Conservation (phyloP, 2,329 filamentous ascomycete genomes). For the Curvularia spicifera region DNA sequence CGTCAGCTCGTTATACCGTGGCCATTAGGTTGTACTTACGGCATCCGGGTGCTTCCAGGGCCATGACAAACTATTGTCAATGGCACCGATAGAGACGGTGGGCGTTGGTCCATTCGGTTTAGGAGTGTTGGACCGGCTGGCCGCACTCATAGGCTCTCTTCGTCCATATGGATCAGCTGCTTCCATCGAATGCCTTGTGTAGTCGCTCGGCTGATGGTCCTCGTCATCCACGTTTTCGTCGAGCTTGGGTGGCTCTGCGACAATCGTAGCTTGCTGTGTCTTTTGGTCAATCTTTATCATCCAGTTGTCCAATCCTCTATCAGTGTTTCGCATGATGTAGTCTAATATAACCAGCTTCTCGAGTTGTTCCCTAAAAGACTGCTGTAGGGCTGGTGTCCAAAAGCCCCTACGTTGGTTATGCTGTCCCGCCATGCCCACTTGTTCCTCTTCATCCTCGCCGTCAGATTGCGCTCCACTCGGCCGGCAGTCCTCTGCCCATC, state of each 20-base stretch:
- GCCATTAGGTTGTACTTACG: slow-evolving; percentile 51
- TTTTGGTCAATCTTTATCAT: slow-evolving; percentile 97
- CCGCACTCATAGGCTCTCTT: slow-evolving; percentile 84
- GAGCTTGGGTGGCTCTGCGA: slow-evolving; percentile 78
- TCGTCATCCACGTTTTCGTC: slow-evolving; percentile 53
- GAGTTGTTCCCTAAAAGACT: slow-evolving; percentile 90
- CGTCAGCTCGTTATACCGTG: slow-evolving; percentile 20
- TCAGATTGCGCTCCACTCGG: slow-evolving; percentile 67
- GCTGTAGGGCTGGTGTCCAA: slow-evolving; percentile 88
- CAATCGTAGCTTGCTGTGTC: slow-evolving; percentile 80
- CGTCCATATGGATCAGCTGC: slow-evolving; percentile 69
- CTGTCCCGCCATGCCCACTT: slow-evolving; percentile 44
- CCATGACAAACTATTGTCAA: slow-evolving; percentile 98
- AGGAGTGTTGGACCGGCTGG: slow-evolving; percentile 63
- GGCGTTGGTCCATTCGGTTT: slow-evolving; percentile 60
- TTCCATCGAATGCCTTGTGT: slow-evolving; percentile 68
- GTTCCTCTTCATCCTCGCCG: slow-evolving; percentile 64
- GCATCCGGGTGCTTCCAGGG: slow-evolving; percentile 99
- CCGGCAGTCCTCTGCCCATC: slow-evolving; percentile 83
- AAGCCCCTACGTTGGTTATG: slow-evolving; percentile 64
- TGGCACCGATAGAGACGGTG: slow-evolving; percentile 82
- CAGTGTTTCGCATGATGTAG: slow-evolving; percentile 99
- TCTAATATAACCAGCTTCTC: slow-evolving; percentile 97
- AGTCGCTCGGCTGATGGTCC: slow-evolving; percentile 54
- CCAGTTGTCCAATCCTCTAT: slow-evolving; percentile 97